A percentile compares a stretch with the other conserved stretches of the same genome.
Conservation (phyloP, 805 yeast genomes). For the Candida maris region DNA sequence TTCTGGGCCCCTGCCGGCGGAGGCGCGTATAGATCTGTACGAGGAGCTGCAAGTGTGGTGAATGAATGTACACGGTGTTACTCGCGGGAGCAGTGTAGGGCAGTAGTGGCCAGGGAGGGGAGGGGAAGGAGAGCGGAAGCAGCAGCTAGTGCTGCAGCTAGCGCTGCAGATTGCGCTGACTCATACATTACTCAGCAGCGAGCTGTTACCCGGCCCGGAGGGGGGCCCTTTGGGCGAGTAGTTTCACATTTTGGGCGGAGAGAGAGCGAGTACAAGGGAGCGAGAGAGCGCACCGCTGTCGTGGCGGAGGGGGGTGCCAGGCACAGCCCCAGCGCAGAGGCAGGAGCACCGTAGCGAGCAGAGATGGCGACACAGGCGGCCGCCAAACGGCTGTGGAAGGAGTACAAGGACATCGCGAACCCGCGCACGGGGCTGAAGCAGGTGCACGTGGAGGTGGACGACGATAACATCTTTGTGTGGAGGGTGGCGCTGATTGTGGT, state of each 20-base stretch:
- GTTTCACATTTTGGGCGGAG: too few relatives aligned
- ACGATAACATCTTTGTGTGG: constrained; percentile 63
- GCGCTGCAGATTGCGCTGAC: too few relatives aligned
- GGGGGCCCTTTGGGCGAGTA: too few relatives aligned
- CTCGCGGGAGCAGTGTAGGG: neutral
- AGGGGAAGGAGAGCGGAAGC: neutral
- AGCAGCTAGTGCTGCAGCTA: too few relatives aligned
- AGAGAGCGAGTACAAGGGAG: too few relatives aligned
- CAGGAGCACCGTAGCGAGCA: neutral
- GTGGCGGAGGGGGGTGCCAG: too few relatives aligned
- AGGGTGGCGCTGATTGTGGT: constrained; percentile 90
- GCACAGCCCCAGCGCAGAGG: too few relatives aligned
- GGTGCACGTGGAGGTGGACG: constrained; percentile 42
- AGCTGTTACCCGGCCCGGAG: too few relatives aligned
- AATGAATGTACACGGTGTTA: neutral
- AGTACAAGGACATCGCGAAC: constrained; percentile 88
- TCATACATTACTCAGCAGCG: too few relatives aligned
- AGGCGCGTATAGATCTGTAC: constrained; percentile 47
- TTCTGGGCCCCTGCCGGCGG: neutral
- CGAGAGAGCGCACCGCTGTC: too few relatives aligned
- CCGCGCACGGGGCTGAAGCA: constrained; percentile 63
- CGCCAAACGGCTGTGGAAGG: constrained; percentile 78
- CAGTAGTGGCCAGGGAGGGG: neutral
- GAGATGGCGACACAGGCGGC: constrained; percentile 47
- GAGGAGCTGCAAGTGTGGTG: constrained; percentile 62